Conservation (phyloP, 2,329 filamentous ascomycete genomes). For the Dothistroma pini region DNA sequence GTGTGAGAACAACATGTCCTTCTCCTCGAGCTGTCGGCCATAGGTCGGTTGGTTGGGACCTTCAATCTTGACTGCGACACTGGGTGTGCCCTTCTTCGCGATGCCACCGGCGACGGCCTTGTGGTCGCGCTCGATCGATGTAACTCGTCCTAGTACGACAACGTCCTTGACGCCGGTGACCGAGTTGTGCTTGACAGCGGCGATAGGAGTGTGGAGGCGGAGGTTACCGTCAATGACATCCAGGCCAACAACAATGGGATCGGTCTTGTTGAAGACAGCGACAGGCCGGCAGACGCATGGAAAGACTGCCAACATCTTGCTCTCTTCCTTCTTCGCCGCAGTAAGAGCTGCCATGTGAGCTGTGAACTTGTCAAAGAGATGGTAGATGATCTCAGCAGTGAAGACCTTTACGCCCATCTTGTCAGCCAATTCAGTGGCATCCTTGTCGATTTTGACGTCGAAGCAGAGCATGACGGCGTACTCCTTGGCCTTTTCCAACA, state of each 20-base stretch:
- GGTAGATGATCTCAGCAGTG: constrained; percentile 98
- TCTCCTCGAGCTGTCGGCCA: constrained; percentile 90
- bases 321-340: constrained; percentile 93
- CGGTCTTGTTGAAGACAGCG: constrained; percentile 97
- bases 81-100: constrained; percentile 96
- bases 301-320: constrained; percentile 93
- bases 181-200: constrained; percentile 77
- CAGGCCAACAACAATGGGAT: constrained; percentile 90
- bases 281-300: constrained; percentile 87
- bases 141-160: constrained; percentile 84
- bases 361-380: constrained; percentile 94
- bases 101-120: constrained; percentile 71
- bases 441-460: constrained; percentile 99
- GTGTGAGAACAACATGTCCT: constrained; percentile 79
- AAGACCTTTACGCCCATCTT: constrained; percentile 97
- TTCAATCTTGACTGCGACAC: constrained; percentile 96
- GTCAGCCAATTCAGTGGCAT: constrained; percentile 84
- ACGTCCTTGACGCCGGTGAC: constrained; percentile 80
- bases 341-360: constrained; percentile 85
- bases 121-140: constrained; percentile 95
- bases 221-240: constrained; percentile 91
- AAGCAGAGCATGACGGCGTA: constrained; percentile 99
- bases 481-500: constrained; percentile 93
- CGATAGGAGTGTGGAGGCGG: constrained; percentile 82
- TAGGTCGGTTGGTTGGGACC: constrained; percentile 89